phyloP scores from a whole-genome alignment of 257 asterid genomes.

The Capsicum chinense region DNA sequence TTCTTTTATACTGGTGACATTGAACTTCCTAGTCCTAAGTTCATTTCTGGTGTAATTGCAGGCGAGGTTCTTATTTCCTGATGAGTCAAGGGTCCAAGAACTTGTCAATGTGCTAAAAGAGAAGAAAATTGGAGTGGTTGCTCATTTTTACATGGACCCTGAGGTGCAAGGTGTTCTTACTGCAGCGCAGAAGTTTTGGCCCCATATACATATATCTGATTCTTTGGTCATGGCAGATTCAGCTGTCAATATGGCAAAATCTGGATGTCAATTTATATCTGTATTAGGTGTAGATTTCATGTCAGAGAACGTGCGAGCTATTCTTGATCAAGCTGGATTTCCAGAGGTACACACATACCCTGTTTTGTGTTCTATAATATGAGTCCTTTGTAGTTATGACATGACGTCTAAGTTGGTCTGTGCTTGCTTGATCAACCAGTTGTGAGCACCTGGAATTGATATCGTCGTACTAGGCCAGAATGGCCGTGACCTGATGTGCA shows the following conservation, averaged over 20 bases:
- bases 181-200: constrained; percentile 95
- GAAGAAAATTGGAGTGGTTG: constrained; percentile 94
- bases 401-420: neutral
- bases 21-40: constrained; percentile 40
- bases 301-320: constrained; percentile 98
- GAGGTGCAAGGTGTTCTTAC: constrained; percentile 98
- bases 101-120: constrained; percentile 78
- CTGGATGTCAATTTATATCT: constrained; percentile 81
- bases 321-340: constrained; percentile 96
- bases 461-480: neutral
- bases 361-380: neutral
- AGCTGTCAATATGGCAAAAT: constrained; percentile 94
- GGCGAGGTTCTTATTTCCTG: constrained; percentile 90
- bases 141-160: constrained; percentile 99
- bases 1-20: neutral
- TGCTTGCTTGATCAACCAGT: constrained; percentile 7
- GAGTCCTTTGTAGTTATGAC: neutral
- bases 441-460: neutral
- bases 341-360: constrained; percentile 57
- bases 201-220: constrained; percentile 96
- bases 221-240: constrained; percentile 98
- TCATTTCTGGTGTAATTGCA: constrained; percentile 58
- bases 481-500: neutral
- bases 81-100: constrained; percentile 65
- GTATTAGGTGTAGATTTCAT: constrained; percentile 97